These are phyloP conservation scores for Parmales sp. DNA, from an alignment of 108 stramenopile species.

Conservation along the genomic window DNA sequence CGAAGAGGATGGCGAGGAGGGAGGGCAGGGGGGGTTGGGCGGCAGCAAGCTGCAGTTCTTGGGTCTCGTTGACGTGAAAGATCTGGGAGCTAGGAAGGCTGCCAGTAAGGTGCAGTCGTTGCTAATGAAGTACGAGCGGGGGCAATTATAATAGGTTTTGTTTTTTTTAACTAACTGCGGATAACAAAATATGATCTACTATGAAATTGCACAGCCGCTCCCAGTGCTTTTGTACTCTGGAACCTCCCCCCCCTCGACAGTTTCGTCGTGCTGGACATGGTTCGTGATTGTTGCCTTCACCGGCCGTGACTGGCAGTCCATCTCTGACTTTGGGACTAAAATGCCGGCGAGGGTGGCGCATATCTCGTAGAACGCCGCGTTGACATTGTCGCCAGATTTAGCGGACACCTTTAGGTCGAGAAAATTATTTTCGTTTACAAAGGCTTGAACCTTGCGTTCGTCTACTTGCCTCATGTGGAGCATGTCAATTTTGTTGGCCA, in stretches of 20 bases:
- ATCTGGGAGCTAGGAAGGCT: background rate
- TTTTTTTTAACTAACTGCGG: too few relatives aligned
- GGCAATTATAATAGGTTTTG: background rate
- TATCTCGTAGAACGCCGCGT: constrained; percentile 13
- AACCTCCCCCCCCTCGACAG: constrained; percentile 25
- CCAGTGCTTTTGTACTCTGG: constrained; percentile 28
- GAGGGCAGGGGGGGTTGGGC: background rate
- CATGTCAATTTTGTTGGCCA: constrained; percentile 47
- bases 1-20: background rate
- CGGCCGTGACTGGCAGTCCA: constrained; percentile 14
- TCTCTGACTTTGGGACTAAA: constrained; percentile 18
- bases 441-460: constrained; percentile 12
- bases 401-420: constrained; percentile 31
- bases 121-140: background rate
- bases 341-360: constrained; percentile 29
- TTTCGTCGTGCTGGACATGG: constrained; percentile 30
- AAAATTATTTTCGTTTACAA: constrained; percentile 35
- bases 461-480: constrained; percentile 32
- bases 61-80: background rate
- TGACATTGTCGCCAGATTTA: constrained; percentile 42
- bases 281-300: constrained; percentile 34
- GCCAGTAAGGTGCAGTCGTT: background rate
- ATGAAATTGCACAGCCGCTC: constrained; percentile 12
- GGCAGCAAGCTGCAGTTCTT: background rate
- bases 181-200: background rate